Evolutionary conservation across 805 yeast species (phyloP), one percentile per base, ranked within the genome.

Genomic region (Schizosaccharomyces lindneri): DNA sequence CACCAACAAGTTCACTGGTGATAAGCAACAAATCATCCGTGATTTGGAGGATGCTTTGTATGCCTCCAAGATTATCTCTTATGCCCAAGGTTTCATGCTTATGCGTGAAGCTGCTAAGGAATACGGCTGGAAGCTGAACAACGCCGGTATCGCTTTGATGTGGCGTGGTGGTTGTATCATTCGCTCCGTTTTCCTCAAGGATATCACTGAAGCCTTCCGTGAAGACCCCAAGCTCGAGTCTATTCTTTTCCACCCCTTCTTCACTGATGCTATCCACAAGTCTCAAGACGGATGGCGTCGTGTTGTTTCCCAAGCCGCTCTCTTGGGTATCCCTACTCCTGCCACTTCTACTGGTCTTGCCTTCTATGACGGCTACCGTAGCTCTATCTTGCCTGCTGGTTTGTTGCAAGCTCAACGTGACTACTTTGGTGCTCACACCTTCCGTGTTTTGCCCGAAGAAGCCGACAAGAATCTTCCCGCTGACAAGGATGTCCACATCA

Each of bases 91-190:
- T 75, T 90, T 90, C 86, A 93, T 90, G 97, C 81, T 90, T 74
- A 88, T 90, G 78, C 87, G 94, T 75, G 96, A 90, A 77, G 97
- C 97, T 69, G 97, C 95, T 68, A 84, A 81, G 76, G 95, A 87
- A 75, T 90, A 87, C 81, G 83, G 83, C 72, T 90, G 98, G 98
- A 83, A 86, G 76, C 81, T 90, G 74, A 93, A 90, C 84, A 85
- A 87, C 83, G 95, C 97, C 69, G 93, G 95, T 64, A 93, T 93
- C 70, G 97, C 97, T 69, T 81, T 93, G 71, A 90, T 90, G 97
- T 90, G 98, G 98, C 84, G 98, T 82, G 98, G 98, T 79, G 98
- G 98, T 70, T 90, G 98, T 81, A 90, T 90, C 76, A 90, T 90
- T 78, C 87, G 97, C 81, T 90, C 98, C 63, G 97, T 90, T 67